phyloP scores from a whole-genome alignment of 169 alveolate genomes.

The Babesia bigemina region DNA sequence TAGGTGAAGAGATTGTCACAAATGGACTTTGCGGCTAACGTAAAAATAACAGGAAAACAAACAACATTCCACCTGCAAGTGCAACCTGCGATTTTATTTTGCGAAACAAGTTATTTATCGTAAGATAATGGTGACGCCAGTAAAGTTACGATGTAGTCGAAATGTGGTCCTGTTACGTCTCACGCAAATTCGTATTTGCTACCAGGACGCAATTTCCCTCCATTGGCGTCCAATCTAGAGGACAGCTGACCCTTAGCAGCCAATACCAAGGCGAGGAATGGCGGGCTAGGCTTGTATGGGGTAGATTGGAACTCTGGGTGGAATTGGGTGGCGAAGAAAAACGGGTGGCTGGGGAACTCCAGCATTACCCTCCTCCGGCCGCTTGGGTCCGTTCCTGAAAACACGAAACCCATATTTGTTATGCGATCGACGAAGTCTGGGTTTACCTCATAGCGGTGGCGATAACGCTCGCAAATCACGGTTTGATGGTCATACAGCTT shows the following conservation, averaged over 20 bases:
- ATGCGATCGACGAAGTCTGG: slow-evolving; percentile 82
- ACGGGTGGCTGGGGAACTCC: slow-evolving; percentile 87
- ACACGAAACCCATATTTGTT: slow-evolving; percentile 87
- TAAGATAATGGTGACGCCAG: too few relatives aligned
- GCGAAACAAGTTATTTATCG: too few relatives aligned
- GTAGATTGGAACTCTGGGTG: slow-evolving; percentile 95
- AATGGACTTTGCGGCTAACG: too few relatives aligned
- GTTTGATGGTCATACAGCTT: slow-evolving; percentile 83
- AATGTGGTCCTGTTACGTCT: not conserved
- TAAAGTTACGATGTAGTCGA: too few relatives aligned
- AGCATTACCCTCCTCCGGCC: slow-evolving; percentile 89
- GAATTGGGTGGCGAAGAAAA: slow-evolving; percentile 91
- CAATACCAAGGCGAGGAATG: slow-evolving; percentile 81
- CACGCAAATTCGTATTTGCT: slow-evolving; percentile 25
- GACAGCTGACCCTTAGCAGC: slow-evolving; percentile 80
- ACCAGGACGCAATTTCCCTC: slow-evolving; percentile 73
- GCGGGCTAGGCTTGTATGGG: slow-evolving; percentile 87
- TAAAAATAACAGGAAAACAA: too few relatives aligned
- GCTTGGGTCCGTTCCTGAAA: slow-evolving; percentile 87
- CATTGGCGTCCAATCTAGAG: slow-evolving; percentile 66
- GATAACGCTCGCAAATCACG: slow-evolving; percentile 90
- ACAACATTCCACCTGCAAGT: too few relatives aligned
- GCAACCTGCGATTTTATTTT: too few relatives aligned
- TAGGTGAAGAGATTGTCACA: too few relatives aligned
- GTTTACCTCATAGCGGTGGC: slow-evolving; percentile 93